Evolutionary conservation across 1,284 basidiomycete species (phyloP), one percentile per base, ranked within the genome.

Genomic region (Fomitopsis betulina): DNA sequence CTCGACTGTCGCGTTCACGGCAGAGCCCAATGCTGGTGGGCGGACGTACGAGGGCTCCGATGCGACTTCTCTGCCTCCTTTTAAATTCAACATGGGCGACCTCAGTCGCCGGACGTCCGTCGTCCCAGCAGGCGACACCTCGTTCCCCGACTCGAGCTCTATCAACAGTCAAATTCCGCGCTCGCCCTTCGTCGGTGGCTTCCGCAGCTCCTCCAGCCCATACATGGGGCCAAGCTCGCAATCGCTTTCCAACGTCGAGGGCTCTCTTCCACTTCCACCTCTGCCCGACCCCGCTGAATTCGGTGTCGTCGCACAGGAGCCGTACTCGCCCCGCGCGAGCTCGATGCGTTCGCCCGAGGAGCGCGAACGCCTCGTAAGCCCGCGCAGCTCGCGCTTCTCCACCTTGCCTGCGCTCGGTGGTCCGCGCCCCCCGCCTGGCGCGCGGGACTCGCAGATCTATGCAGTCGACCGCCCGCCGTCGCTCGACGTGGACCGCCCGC

Each of bases 1-100:
- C 42, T 73, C 73, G 54, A 81, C 85, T 64, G 82, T 93, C 30
- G 66, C 70, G 4, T 83, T 89, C 64, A 71, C 73, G 2, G 69
- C 75, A 5, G 74, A 77, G 4, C 76, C 76, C 21, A 65, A 72
- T 7, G 68, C 21, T 19, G 47, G 13, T 43, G 63, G 21, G 59
- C 8, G 57, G 62, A 23, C 8, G 15, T 35, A 40, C 33, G 32
- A 37, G 39, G 53, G 49, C 33, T 38, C 56, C 12, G 58, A 58
- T 8, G n/a, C 62, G 3, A 57, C 62, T 17, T 49, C 61, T 2
- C 40, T 55, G 19, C 58, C 62, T 5, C 51, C 58, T n/a, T n/a
- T n/a, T n/a, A n/a, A n/a, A n/a, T n/a, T n/a, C n/a, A n/a, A n/a
- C 8, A 30, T 47, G 56, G 56, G 61, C 60, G n/a, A 38, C 23